Evolutionary conservation across 352 stramenopile genomes (phyloP), one percentile per base, ranked within the genome.

Genomic region (Phytophthora agathidicida): DNA sequence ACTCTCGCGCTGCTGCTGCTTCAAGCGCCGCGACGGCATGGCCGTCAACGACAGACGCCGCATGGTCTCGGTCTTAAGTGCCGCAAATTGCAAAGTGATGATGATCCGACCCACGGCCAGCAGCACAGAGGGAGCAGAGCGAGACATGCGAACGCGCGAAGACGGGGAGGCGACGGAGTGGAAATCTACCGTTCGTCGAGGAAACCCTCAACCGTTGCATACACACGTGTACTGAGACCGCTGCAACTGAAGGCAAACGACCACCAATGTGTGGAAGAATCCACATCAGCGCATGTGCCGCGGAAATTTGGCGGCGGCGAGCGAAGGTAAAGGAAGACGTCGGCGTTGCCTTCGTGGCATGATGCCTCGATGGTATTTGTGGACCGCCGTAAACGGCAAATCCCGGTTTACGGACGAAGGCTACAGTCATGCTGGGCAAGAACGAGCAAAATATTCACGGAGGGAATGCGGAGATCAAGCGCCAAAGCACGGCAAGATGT

Each of bases 21-120:
- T 51, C 6, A 60, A 37, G 35, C 63, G 57, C 11, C 62, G 63
- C 27, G 62, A 69, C 32, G 67, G 58, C 57, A 70, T 76, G 7
- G 67, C 63, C 17, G 62, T 70, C 43, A 76, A 59, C 13, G 67
- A 76, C 44, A 76, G 26, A 58, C 67, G 51, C 27, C 62, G 63
- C 67, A 76, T 76, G 19, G 13, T n/a, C 32, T 51, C 24, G 9
- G 22, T 28, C 16, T 2, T 20, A 10, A 9, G 42, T n/a, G 31
- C 33, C 48, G 57, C 32, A 50, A 73, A 64, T 73, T 73, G 54
- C 20, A 35, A 66, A 67, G 60, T 73, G 53, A 50, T 65, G n/a
- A n/a, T n/a, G n/a, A n/a, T n/a, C n/a, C 38, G 26, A 3, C 28
- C 16, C 45, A 20, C 20, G 36, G 8, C 28, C 26, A 37, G 30